phyloP scores from a whole-genome alignment of 179 eudicot genomes.

The Beta macrorhiza region DNA sequence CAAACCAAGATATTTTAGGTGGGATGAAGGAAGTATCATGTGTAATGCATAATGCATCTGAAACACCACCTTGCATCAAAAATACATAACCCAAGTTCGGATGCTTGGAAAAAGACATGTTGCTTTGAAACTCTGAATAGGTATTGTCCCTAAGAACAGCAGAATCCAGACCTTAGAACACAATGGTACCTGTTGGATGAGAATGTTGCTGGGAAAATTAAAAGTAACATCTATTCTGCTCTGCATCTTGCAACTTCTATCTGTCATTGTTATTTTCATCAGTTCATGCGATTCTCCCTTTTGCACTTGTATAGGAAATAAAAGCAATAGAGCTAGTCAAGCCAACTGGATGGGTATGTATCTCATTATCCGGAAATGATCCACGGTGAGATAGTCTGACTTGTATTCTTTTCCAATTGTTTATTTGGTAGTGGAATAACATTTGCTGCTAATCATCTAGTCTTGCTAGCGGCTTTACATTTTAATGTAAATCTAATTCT shows the following conservation, averaged over 20 bases:
- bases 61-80: neutral
- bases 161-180: neutral
- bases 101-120: neutral
- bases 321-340: conserved; percentile 72
- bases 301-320: conserved; percentile 53
- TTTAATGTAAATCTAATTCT: neutral
- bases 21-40: neutral
- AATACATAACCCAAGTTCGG: neutral
- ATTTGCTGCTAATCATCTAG: neutral
- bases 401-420: neutral
- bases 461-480: neutral
- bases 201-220: neutral
- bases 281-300: neutral
- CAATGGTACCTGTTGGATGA: neutral
- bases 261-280: neutral
- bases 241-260: neutral
- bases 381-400: conserved; percentile 55
- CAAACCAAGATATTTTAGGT: neutral
- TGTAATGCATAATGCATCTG: neutral
- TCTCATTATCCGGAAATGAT: conserved; percentile 74
- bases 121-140: neutral
- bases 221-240: neutral
- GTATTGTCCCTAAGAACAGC: neutral
- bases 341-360: conserved; percentile 62
- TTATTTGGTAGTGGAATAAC: neutral